Base-by-base conservation (phyloP, 495 filamentous ascomycete species). In the Durotheca rogersii region DNA sequence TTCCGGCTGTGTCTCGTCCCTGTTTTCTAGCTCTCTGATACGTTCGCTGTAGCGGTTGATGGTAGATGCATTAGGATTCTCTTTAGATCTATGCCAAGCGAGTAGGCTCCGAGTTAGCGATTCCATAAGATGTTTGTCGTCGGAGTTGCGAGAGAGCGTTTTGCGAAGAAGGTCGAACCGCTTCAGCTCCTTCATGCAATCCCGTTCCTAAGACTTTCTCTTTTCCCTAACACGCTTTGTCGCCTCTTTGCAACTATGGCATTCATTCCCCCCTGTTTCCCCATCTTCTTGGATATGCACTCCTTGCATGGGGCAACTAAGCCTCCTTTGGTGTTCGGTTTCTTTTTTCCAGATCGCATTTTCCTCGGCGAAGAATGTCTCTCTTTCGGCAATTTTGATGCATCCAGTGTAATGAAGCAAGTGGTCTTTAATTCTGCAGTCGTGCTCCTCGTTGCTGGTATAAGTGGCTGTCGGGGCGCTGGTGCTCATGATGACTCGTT, bases 391-490 rank as follows among this genome's bases (percentile, higher is more conserved):
- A 14, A 67, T 59, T 9, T 62, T 42, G 19, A 70, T 64, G 27
- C 67, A 70, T 12, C 66, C 67, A 31, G 64, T 39, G 38, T 61
- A 70, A 31, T 69, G 67, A 5, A 64, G 44, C 7, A 68, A 15
- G 12, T 60, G 62, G 18, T 70, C 59, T 37, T 38, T 60, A 11
- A 70, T 67, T 4, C 51, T 19, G 11, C 32, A 17, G 1, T 41
- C 36, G 27, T 63, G 62, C n/a, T 40, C 15, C 7, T 57, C 33
- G 1, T 43, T 11, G 17, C 41, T 60, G n/a, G n/a, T n/a, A n/a
- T n/a, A n/a, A n/a, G n/a, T n/a, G n/a, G n/a, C n/a, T n/a, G n/a
- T n/a, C n/a, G n/a, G n/a, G n/a, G n/a, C n/a, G n/a, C n/a, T n/a
- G n/a, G n/a, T n/a, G n/a, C n/a, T n/a, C n/a, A n/a, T n/a, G n/a